phyloP scores from a whole-genome alignment of 2,329 filamentous ascomycete genomes.

The Cladorrhinum sp. region DNA sequence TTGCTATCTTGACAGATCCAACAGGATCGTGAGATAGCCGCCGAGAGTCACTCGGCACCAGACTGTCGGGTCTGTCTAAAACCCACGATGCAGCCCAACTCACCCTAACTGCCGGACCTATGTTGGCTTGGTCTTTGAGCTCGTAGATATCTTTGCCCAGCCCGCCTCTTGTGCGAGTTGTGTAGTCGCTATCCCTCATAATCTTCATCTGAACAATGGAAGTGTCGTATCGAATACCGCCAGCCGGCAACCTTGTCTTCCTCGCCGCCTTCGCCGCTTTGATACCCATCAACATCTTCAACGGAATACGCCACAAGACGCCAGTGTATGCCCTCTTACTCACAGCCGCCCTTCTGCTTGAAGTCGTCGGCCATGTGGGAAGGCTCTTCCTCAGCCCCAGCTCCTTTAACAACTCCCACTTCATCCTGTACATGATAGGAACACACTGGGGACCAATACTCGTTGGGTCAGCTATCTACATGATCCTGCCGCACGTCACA shows the following conservation, averaged over 20 bases:
- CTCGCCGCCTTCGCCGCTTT: constrained; percentile 29
- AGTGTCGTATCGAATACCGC: constrained; percentile 15
- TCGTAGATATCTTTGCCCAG: neutral
- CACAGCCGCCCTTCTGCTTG: constrained; percentile 41
- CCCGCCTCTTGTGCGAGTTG: neutral
- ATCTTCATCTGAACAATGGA: neutral
- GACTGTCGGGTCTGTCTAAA: neutral
- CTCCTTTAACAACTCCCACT: constrained; percentile 35
- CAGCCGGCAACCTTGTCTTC: constrained; percentile 27
- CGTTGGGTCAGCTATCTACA: constrained; percentile 43
- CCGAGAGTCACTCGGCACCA: neutral
- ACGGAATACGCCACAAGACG: constrained; percentile 30
- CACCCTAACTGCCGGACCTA: neutral
- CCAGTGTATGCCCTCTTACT: constrained; percentile 41
- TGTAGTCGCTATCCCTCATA: neutral
- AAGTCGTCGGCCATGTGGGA: constrained; percentile 46
- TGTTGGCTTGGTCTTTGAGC: neutral
- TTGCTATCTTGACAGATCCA: neutral
- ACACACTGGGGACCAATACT: constrained; percentile 47
- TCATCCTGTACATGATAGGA: constrained; percentile 45
- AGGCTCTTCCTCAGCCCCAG: constrained; percentile 41
- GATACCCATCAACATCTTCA: constrained; percentile 26
- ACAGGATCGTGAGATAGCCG: neutral
- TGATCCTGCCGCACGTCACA: constrained; percentile 45
- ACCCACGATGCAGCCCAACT: neutral